Evolutionary conservation across 2,329 filamentous ascomycete species (phyloP), one percentile per base, ranked within the genome.

Genomic region (Xylogone sp.): DNA sequence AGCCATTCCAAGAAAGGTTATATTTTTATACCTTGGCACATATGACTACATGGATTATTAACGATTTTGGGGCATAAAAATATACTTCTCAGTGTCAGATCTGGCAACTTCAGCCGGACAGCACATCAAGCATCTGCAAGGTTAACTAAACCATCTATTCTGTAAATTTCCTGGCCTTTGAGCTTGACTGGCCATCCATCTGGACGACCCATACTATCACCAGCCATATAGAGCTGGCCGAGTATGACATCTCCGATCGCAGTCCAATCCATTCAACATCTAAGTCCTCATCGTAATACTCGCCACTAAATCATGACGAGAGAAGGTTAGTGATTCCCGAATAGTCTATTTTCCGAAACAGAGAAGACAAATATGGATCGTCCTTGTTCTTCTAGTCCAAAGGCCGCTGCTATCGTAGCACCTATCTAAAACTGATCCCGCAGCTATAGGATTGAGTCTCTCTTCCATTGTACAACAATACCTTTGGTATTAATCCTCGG

Each of bases 291-390:
- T 39, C 34, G 34, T 5, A 9, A 4, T 39, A 7, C 39, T 56
- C n/a, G n/a, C n/a, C n/a, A n/a, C n/a, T n/a, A n/a, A n/a, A n/a
- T n/a, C n/a, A n/a, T n/a, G n/a, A n/a, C n/a, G n/a, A n/a, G n/a
- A n/a, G n/a, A 31, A 39, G 51, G 55, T 51, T 45, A 57, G 58
- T 46, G 50, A 54, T 68, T 64, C 18, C 70, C 63, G 27, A 71
- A 68, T 54, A 82, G 78, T 2, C 78, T 65, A 62, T 86, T 82
- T 0, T 75, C 65, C 0, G 84, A 83, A 1, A 88, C 69, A 1
- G 75, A 83, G 63, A 84, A 88, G 2, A 87, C 68, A 48, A 83
- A 75, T 21, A 88, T 57, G 42, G 69, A 62, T 56, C 75, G 73
- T 44, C 57, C 16, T 53, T 58, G 2, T 57, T 63, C 29, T 75